These are phyloP conservation scores for Bolboschoenus planiculmis DNA, from an alignment of 176 grass and related monocot genomes.

Conservation along the genomic window DNA sequence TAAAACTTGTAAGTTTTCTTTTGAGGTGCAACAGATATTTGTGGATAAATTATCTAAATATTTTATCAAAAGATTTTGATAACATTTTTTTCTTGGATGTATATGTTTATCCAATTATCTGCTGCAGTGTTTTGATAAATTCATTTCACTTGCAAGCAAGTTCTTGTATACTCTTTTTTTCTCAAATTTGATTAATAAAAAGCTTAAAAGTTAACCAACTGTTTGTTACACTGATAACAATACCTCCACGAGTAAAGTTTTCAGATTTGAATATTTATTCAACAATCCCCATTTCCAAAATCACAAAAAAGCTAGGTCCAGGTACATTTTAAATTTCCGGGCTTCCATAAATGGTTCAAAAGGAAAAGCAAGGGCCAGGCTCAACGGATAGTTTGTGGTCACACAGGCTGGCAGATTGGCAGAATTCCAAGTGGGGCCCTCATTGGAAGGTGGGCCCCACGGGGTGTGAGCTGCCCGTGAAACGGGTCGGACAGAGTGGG, in stretches of 20 bases:
- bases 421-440: slow-evolving; percentile 10
- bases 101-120: not conserved
- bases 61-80: not conserved
- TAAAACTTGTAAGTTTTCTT: not conserved
- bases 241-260: not conserved
- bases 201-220: not conserved
- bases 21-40: not conserved
- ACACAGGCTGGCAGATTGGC: slow-evolving; percentile 21
- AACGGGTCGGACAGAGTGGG: not conserved
- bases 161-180: not conserved
- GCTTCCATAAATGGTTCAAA: slow-evolving; percentile 6
- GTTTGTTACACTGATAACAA: not conserved
- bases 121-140: not conserved
- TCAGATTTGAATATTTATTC: not conserved
- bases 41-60: no score
- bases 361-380: not conserved
- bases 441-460: not conserved
- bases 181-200: not conserved
- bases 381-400: slow-evolving; percentile 24
- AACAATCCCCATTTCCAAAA: not conserved
- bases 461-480: not conserved
- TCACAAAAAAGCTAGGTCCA: not conserved
- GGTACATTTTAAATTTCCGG: not conserved
- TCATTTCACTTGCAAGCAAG: not conserved
- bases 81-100: not conserved